Conservation (phyloP, 2,329 filamentous ascomycete species). For the Corniculantispora saksenae region DNA sequence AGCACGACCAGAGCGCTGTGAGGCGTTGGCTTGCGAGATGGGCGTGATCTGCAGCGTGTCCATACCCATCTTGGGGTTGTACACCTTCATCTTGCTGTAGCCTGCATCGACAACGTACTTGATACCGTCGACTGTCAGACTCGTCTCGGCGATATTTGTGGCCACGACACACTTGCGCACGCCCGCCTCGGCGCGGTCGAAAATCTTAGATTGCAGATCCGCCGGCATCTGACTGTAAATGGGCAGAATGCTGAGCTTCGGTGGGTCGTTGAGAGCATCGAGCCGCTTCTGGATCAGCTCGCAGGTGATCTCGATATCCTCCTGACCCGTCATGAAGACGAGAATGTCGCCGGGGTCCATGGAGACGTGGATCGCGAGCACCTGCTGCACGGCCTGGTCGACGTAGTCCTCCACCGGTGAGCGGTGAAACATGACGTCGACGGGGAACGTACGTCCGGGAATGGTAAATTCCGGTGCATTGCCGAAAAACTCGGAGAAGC, state of each 20-base stretch:
- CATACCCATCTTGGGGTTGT: conserved; percentile 99
- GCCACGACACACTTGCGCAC: conserved; percentile 97
- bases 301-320: conserved; percentile 96
- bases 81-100: conserved; percentile 97
- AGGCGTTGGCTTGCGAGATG: conserved; percentile 94
- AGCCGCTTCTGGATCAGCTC: conserved; percentile 87
- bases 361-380: conserved; percentile 92
- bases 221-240: conserved; percentile 99
- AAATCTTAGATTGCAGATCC: conserved; percentile 96
- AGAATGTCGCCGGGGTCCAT: conserved; percentile 92
- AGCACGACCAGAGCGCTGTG: conserved; percentile 88
- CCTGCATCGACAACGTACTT: conserved; percentile 98
- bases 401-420: conserved; percentile 98
- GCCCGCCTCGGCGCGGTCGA: conserved; percentile 84
- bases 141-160: conserved; percentile 97
- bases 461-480: conserved; percentile 96
- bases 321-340: conserved; percentile 99
- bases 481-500: conserved; percentile 94
- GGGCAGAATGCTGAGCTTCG: conserved; percentile 89
- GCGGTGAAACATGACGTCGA: conserved; percentile 93
- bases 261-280: conserved; percentile 87
- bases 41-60: conserved; percentile 97
- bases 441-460: conserved; percentile 92
- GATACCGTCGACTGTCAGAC: conserved; percentile 96
- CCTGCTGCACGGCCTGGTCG: conserved; percentile 93